Conservation (phyloP, 768 basidiomycete genomes). For the Lactarius trivialis region DNA sequence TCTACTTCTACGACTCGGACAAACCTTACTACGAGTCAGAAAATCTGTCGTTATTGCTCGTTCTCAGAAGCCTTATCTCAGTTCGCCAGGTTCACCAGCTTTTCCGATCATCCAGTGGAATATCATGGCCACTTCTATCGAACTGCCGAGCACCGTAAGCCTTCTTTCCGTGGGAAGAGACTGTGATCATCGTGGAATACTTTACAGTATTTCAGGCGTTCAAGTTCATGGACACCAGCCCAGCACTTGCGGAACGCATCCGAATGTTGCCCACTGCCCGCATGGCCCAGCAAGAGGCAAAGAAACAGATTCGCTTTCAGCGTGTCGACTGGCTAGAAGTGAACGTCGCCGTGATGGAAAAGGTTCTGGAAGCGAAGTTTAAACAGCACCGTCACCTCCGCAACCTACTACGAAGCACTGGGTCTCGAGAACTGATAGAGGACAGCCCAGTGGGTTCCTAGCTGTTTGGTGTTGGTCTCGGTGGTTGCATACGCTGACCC, state of each 20-base stretch:
- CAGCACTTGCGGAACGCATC: conserved; percentile 13
- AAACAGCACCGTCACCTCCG: conserved; percentile 35
- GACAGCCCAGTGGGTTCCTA: conserved; percentile 27
- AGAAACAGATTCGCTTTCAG: neutral
- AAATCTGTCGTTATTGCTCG: neutral
- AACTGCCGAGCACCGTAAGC: conserved; percentile 22
- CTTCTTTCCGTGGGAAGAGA: neutral
- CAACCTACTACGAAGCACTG: conserved; percentile 33
- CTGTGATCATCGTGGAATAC: neutral
- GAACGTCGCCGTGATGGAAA: conserved; percentile 30
- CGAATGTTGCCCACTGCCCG: conserved; percentile 17
- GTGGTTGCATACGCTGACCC: conserved; percentile 20
- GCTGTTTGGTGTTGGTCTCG: neutral
- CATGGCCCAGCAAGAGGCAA: conserved; percentile 20
- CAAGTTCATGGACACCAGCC: conserved; percentile 14
- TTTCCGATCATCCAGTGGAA: conserved; percentile 15
- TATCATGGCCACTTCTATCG: conserved; percentile 11
- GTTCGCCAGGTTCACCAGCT: conserved; percentile 17
- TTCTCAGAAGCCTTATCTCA: neutral
- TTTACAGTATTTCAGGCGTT: conserved; percentile 21
- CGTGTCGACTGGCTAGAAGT: conserved; percentile 18
- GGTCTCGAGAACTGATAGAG: conserved; percentile 35
- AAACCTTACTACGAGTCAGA: conserved; percentile 18
- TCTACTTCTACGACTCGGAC: conserved; percentile 15
- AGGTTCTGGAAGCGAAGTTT: conserved; percentile 37